Conservation (phyloP, 306 rosid species). For the Cucurbita pepo region DNA sequence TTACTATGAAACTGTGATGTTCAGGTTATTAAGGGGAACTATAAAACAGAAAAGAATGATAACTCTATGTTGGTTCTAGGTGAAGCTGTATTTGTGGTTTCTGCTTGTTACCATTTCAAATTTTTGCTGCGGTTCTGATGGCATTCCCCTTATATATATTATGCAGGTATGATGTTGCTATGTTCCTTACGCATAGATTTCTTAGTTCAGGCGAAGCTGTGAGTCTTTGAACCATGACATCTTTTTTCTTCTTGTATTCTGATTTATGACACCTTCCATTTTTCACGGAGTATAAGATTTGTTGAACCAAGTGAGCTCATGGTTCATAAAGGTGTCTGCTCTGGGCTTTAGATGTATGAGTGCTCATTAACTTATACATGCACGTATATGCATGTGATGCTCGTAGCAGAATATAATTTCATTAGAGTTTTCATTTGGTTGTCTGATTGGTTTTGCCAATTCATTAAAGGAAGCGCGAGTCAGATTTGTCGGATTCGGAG, state of each 20-base stretch:
- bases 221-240: constrained; percentile 21
- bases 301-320: not conserved
- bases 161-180: constrained; percentile 85
- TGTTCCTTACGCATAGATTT: constrained; percentile 55
- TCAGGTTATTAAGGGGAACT: not conserved
- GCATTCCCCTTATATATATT: constrained; percentile 14
- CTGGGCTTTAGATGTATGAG: not conserved
- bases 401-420: not conserved
- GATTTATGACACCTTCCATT: not conserved
- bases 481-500: constrained; percentile 88
- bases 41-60: not conserved
- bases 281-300: not conserved
- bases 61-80: not conserved
- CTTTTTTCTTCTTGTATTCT: not conserved
- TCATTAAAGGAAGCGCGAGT: constrained; percentile 87
- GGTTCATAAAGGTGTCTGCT: not conserved
- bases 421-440: not conserved
- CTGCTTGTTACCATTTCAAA: not conserved
- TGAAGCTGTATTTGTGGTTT: not conserved
- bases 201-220: constrained; percentile 66
- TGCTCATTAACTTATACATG: not conserved
- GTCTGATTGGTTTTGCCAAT: constrained; percentile 26
- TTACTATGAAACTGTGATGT: not conserved
- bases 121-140: not conserved
- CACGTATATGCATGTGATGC: not conserved